These are phyloP conservation scores for Botrytis cinerea DNA, from an alignment of 2,329 filamentous ascomycete species.

Conservation along the genomic window DNA sequence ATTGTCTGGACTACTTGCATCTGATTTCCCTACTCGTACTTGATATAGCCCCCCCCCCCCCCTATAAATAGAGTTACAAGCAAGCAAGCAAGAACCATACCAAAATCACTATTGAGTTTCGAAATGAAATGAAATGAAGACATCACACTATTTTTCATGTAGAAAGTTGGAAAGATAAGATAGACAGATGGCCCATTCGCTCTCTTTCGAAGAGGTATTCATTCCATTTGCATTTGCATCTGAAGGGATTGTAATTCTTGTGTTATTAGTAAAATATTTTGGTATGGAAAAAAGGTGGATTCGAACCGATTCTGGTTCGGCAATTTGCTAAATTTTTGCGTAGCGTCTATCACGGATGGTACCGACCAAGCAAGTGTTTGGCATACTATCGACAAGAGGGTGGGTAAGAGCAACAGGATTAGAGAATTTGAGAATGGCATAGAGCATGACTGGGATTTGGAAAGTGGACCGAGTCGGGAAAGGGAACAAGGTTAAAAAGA, in stretches of 20 bases:
- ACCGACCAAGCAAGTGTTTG: not conserved
- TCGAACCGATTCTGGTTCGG: not conserved
- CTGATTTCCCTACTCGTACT: not conserved
- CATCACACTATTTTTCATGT: not conserved
- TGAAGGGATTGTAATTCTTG: no score
- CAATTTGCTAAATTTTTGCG: not conserved
- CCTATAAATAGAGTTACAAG: not conserved
- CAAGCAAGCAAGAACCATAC: not conserved
- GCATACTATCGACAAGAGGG: not conserved
- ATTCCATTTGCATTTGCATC: no score
- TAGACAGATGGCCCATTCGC: not conserved
- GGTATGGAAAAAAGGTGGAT: accelerated
- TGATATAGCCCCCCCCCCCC: not conserved
- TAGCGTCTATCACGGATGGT: not conserved
- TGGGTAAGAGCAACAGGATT: not conserved
- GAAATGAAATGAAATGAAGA: not conserved
- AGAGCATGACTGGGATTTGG: not conserved
- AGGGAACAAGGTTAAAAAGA: not conserved
- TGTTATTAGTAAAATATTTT: not conserved
- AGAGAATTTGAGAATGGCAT: not conserved
- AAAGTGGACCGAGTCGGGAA: not conserved
- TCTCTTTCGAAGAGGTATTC: not conserved
- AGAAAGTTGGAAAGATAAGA: no score
- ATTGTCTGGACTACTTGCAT: not conserved
- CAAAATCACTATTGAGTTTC: accelerated